Base-by-base conservation (phyloP, 495 filamentous ascomycete genomes). In the Neurospora sp. region DNA sequence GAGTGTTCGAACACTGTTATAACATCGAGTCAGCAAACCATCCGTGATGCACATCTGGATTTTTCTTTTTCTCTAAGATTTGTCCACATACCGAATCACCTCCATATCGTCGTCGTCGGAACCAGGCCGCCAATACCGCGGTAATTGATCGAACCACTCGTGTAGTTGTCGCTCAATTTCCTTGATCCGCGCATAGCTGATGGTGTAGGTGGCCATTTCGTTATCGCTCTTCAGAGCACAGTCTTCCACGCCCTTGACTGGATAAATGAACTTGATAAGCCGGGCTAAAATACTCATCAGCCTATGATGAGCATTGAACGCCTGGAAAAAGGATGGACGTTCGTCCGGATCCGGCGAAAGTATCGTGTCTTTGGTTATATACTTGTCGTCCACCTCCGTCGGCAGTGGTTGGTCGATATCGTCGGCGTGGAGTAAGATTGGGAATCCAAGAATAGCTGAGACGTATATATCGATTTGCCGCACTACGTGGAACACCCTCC, bases 401-500 rank as follows among this genome's bases (percentile, higher is more conserved):
- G 95, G 95, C 53, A 91, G 88, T 72, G 93, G 92, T 79, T 98
- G 95, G 78, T 98, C 95, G 75, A 98, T 91, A 77, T 98, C 95
- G 69, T 97, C 93, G 70, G 93, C 90, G 75, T 89, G 92, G 45
- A 98, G 85, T 79, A 94, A 91, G 71, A 92, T 85, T 2, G 95
- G 95, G 37, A 98, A 88, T 14, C 95, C 95, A 20, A 98, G 84
- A 68, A 97, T 83, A 7, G 94, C 94, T 70, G 93, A 94, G 22
- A 98, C 92, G 79, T 97, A 97, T 35, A 90, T 94, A 75, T 98
- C 95, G 91, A 98, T 92, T 76, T 96, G 96, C 41, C 94, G 91
- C 69, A 97, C 88, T 37, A 93, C 88, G 88, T 96, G 97, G 77
- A 98, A 98, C 61, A 95, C 87, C 27, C 95, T 88, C 77, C 94